Conservation (phyloP, 371 early-diverging fungal genomes). For the Catenaria anguillulae region DNA sequence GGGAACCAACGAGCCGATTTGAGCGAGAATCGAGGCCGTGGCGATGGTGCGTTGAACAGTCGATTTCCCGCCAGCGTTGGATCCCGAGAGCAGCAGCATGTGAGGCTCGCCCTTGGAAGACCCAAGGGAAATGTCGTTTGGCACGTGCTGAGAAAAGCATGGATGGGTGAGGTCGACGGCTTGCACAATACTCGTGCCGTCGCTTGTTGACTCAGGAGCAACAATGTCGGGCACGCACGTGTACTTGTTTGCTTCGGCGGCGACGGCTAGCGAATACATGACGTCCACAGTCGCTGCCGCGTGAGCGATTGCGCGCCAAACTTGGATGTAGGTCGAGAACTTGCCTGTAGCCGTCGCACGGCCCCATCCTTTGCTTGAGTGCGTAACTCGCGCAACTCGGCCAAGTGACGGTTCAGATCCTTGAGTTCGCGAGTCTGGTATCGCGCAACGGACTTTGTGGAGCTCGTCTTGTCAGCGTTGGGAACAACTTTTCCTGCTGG, state of each 20-base stretch:
- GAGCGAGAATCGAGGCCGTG: conserved; percentile 94
- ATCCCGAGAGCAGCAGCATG: conserved; percentile 94
- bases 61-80: conserved; percentile 93
- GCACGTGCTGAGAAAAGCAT: conserved; percentile 52
- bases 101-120: conserved; percentile 40
- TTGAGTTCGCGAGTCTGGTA: conserved; percentile 66
- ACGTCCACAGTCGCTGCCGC: not conserved
- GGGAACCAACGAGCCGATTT: conserved; percentile 94
- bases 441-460: conserved; percentile 62
- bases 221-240: not conserved
- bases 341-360: conserved; percentile 48
- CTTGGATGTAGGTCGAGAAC: conserved; percentile 60
- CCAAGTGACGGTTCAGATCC: conserved; percentile 46
- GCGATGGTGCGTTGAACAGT: conserved; percentile 94
- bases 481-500: too few relatives aligned
- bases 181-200: not conserved
- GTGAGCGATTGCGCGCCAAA: conserved; percentile 8
- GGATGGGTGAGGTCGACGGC: conserved; percentile 74
- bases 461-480: too few relatives aligned
- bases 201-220: not conserved
- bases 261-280: not conserved
- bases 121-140: too few relatives aligned
- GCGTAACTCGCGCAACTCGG: conserved; percentile 68
- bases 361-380: conserved; percentile 39
- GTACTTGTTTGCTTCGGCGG: not conserved